Base-by-base conservation (phyloP, 345 rosid genomes). In the Euphorbia lathyris region DNA sequence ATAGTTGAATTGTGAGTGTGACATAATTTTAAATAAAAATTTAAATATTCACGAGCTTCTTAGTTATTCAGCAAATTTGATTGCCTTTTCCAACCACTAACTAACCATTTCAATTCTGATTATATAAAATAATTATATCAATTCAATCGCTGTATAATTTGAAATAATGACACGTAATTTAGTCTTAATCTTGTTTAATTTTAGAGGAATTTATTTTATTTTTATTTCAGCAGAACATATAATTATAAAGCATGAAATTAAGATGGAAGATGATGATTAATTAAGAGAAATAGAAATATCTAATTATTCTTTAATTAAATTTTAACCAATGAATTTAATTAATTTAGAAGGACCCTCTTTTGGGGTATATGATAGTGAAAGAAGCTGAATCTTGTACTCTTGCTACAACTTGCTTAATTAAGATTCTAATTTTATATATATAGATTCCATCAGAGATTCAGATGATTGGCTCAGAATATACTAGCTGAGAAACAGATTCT, bases 401-500 rank as follows among this genome's bases (percentile, higher is more conserved):
- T 16, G 22, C 14, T 30, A 26, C 57, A 45, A 32, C 58, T 70
- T 48, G 60, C 11, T 40, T 22, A 50, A 70, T 40, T 22, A 50
- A 70, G 66, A 70, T 59, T 60, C 66, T 32, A 42, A 69, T n/a
- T n/a, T n/a, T n/a, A n/a, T 13, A 1, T 43, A 48, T 30, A 0
- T 19, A 60, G 58, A 69, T 69, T 29, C 66, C 47, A 47, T 45
- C 47, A 30, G 4, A n/a, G 25, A 13, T 58, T 58, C 63, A 47
- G 7, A 26, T 63, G 26, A 68, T 48, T 77, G 73, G 58, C 36
- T 62, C 20, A 55, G 34, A 5, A 32, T 55, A 67, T 30, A 30
- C 42, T 30, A 59, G 9, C 34, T 19, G 1, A 66, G n/a, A 3
- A 30, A 32, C 0, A 51, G 17, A 19, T 43, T 11, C 32, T 29